These are phyloP conservation scores for Tylopilus subfusipes DNA, from an alignment of 768 basidiomycete genomes.

Conservation along the genomic window DNA sequence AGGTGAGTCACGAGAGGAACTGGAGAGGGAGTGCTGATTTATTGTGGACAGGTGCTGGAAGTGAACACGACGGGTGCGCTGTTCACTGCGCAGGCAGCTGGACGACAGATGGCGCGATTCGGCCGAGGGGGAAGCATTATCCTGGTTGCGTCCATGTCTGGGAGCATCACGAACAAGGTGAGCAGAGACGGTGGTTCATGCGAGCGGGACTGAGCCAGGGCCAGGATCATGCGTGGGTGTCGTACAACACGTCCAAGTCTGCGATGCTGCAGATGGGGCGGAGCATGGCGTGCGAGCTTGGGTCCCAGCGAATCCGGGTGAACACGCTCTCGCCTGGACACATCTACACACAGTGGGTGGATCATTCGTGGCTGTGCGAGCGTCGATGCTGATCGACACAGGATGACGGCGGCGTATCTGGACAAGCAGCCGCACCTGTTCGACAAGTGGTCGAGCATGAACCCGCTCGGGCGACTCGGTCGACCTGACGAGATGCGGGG, in stretches of 20 bases:
- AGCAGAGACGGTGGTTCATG: neutral
- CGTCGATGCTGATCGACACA: slow-evolving; percentile 20
- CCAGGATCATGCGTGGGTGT: slow-evolving; percentile 71
- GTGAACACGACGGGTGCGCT: slow-evolving; percentile 63
- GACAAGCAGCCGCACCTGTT: slow-evolving; percentile 60
- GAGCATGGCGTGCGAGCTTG: slow-evolving; percentile 81
- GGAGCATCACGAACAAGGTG: slow-evolving; percentile 70
- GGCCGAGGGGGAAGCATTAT: slow-evolving; percentile 52
- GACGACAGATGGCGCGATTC: slow-evolving; percentile 51
- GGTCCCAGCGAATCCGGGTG: slow-evolving; percentile 60
- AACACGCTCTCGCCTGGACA: slow-evolving; percentile 76
- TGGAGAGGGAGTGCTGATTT: neutral
- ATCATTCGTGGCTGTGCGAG: slow-evolving; percentile 15
- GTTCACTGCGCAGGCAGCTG: slow-evolving; percentile 60
- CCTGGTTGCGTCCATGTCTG: slow-evolving; percentile 59
- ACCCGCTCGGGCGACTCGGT: slow-evolving; percentile 70
- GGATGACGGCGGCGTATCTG: slow-evolving; percentile 73
- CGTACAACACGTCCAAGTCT: slow-evolving; percentile 76
- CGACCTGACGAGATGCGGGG: slow-evolving; percentile 71
- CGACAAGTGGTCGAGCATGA: slow-evolving; percentile 64
- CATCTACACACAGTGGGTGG: slow-evolving; percentile 63
- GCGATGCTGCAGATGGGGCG: slow-evolving; percentile 78
- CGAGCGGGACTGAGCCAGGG: neutral
- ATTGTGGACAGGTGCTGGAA: slow-evolving; percentile 49
- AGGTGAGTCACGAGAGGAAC: slow-evolving; percentile 36